These are phyloP conservation scores for Jackrogersella multiformis DNA, from an alignment of 495 filamentous ascomycete genomes.

Conservation along the genomic window DNA sequence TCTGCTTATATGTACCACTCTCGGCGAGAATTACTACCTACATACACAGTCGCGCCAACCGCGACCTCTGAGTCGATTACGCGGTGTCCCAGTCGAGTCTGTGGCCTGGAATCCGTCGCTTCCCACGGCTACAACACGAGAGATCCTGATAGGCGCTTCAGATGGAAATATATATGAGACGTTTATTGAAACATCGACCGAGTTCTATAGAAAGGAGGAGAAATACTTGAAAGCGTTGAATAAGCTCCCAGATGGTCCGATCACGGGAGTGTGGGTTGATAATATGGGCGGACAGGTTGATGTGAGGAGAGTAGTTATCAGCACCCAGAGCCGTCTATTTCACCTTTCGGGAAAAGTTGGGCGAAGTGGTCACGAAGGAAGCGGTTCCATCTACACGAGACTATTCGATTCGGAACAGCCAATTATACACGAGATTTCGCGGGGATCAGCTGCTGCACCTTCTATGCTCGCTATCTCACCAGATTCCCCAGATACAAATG, in stretches of 20 bases:
- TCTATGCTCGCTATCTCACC: slow-evolving; percentile 80
- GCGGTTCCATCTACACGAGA: slow-evolving; percentile 80
- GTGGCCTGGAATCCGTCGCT: slow-evolving; percentile 96
- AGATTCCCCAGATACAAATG: slow-evolving; percentile 63
- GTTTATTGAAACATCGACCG: slow-evolving; percentile 91
- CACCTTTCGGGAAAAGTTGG: slow-evolving; percentile 82
- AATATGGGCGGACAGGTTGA: slow-evolving; percentile 71
- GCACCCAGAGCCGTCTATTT: slow-evolving; percentile 75
- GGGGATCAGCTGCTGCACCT: slow-evolving; percentile 62
- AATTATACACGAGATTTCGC: slow-evolving; percentile 71
- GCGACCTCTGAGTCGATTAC: slow-evolving; percentile 80
- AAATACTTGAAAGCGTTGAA: slow-evolving; percentile 85
- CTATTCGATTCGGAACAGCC: slow-evolving; percentile 89
- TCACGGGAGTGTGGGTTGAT: slow-evolving; percentile 87
- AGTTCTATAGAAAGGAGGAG: slow-evolving; percentile 95
- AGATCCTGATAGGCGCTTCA: slow-evolving; percentile 90
- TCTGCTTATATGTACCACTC: slow-evolving; percentile 86
- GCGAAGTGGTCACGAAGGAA: slow-evolving; percentile 78
- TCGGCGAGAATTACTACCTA: slow-evolving; percentile 96
- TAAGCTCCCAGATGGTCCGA: slow-evolving; percentile 76
- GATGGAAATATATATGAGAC: slow-evolving; percentile 96
- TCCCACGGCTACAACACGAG: slow-evolving; percentile 92
- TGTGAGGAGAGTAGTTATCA: slow-evolving; percentile 76
- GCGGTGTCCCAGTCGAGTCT: slow-evolving; percentile 85
- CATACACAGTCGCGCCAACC: slow-evolving; percentile 93